Base-by-base conservation (phyloP, 202 grass and related monocot species). In the Schoenoplectus triqueter region DNA sequence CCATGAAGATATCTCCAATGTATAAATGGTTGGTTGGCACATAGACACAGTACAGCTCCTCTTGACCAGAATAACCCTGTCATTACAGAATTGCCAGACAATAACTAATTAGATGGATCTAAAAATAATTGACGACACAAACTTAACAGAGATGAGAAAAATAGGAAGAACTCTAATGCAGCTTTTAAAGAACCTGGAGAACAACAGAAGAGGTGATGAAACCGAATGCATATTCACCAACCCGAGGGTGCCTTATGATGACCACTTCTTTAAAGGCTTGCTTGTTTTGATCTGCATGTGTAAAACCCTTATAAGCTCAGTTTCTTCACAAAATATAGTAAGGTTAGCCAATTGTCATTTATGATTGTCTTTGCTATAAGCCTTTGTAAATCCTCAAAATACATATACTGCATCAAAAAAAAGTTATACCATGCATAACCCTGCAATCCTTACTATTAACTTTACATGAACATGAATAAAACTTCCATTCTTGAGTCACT, bases 201-300 rank as follows among this genome's bases (percentile, higher is more conserved):
- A 92, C 86, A 46, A 97, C 90, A 82, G 94, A 92, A 78, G 92
- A 97, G 67, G 94, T 97, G 31, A 97, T 97, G 85, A 97, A 97
- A 84, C 92, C 94, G 75, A 97, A 97, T 9, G 92, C 94, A 78
- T 97, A 97, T 88, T 97, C 94, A 74, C 94, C 94, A 31, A 97
- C 75, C 84, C 94, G 88, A 52, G 94, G 94, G 89, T 97, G 94
- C 86, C 94, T 90, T 84, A 97, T 97, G 69, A 97, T 97, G 41
- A 88, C 94, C 70, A 92, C 94, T 92, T 97, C 94, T 92, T 97
- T 97, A 79, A 97, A 97, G 19, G 94, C 94, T 77, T 94, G 94
- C 64, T 91, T 97, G 87, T 97, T 97, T 86, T 97, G 94, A 90
- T 94, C 94, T 97, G 88, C 71, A 89, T 22, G 71, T 85, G 69